Conservation (phyloP, 768 basidiomycete genomes). For the Pholiota conissans region DNA sequence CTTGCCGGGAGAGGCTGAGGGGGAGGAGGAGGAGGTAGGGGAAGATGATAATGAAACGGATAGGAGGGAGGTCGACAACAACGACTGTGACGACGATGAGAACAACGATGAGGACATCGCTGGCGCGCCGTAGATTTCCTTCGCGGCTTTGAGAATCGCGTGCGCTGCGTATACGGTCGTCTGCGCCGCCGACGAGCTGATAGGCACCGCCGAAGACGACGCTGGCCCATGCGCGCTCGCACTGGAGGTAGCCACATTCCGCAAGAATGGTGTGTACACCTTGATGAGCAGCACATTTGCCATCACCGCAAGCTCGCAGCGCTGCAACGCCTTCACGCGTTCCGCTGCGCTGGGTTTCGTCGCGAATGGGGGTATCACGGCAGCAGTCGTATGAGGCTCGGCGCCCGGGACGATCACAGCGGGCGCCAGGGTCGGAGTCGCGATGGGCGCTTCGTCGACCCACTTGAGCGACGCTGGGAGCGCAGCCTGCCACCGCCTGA, state of each 20-base stretch:
- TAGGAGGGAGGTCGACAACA: background rate
- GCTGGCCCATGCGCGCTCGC: conserved; percentile 7
- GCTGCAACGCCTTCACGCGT: conserved; percentile 35
- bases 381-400: background rate
- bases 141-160: conserved; percentile 53
- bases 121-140: conserved; percentile 12
- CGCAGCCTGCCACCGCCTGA: conserved; percentile 51
- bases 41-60: background rate
- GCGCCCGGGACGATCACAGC: background rate
- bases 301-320: conserved; percentile 59
- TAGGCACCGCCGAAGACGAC: background rate
- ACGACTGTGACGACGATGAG: conserved; percentile 33
- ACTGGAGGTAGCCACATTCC: conserved; percentile 13
- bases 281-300: conserved; percentile 63
- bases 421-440: background rate
- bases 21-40: conserved; percentile 5
- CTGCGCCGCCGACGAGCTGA: conserved; percentile 32
- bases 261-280: conserved; percentile 68
- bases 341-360: background rate
- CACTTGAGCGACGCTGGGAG: conserved; percentile 44
- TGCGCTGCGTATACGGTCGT: conserved; percentile 69
- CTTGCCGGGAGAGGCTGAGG: conserved; percentile 2
- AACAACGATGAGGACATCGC: conserved; percentile 11
- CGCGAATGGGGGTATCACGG: background rate
- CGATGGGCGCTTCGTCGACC: conserved; percentile 10